Percentiles rank a stretch among this genome's conserved stretches.
phyloP scores from a whole-genome alignment of 2,329 filamentous ascomycete genomes.

The Teratosphaeria pseudoeucalypti region DNA sequence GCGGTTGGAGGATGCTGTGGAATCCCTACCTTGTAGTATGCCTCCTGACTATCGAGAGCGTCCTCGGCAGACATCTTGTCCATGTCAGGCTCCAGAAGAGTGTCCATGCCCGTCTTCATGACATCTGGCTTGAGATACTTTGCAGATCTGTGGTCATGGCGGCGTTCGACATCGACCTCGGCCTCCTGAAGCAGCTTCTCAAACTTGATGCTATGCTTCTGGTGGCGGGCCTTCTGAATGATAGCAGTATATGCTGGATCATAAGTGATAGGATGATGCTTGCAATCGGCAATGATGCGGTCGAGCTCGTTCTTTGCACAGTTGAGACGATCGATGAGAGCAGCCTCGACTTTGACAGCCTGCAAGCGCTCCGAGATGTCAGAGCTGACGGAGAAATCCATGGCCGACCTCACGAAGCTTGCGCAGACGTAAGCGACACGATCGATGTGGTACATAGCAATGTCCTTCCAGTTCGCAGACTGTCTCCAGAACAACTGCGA shows the following conservation, averaged over 20 bases:
- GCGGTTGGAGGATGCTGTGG: neutral
- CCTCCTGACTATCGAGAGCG: slow-evolving; percentile 26
- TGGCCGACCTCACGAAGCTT: slow-evolving; percentile 27
- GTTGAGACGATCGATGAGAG: slow-evolving; percentile 29
- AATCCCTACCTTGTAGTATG: slow-evolving; percentile 27
- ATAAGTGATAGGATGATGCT: slow-evolving; percentile 28
- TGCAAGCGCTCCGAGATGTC: slow-evolving; percentile 31
- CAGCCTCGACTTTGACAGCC: slow-evolving; percentile 30
- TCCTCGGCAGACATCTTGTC: slow-evolving; percentile 25
- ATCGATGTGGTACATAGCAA: slow-evolving; percentile 29
- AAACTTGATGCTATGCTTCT: slow-evolving; percentile 8
- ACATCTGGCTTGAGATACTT: slow-evolving; percentile 1
- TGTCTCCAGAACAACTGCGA: slow-evolving; percentile 51
- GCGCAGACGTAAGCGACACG: slow-evolving; percentile 25
- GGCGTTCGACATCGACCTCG: slow-evolving; percentile 1
- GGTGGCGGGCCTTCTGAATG: slow-evolving; percentile 22
- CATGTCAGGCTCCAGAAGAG: slow-evolving; percentile 20
- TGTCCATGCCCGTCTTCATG: slow-evolving; percentile 23
- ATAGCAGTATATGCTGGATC: slow-evolving; percentile 29
- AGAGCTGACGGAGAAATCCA: slow-evolving; percentile 29
- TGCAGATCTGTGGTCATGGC: neutral
- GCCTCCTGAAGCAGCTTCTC: slow-evolving; percentile 6
- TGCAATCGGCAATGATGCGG: slow-evolving; percentile 39
- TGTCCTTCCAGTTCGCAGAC: slow-evolving; percentile 42
- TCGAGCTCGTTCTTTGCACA: slow-evolving; percentile 31